Conservation (phyloP, 2,329 filamentous ascomycete genomes). For the Botryosphaeria agaves region DNA sequence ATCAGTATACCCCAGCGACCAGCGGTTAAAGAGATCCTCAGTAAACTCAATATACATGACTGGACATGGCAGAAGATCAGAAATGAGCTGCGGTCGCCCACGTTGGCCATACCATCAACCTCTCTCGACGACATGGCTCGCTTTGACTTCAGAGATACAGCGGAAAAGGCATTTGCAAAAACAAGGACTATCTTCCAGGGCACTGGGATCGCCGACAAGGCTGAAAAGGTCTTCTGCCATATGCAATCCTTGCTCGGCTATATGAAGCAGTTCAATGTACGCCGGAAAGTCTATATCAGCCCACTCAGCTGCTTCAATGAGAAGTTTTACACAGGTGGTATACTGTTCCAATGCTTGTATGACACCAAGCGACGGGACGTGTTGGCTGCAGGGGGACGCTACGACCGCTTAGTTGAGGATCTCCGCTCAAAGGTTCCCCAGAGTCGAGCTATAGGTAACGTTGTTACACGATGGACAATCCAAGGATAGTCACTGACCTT, state of each 20-base stretch:
- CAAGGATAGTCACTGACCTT: conserved; percentile 28
- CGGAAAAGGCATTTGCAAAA: conserved; percentile 56
- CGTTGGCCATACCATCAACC: conserved; percentile 70
- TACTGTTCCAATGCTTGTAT: conserved; percentile 81
- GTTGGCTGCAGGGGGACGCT: conserved; percentile 83
- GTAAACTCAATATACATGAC: conserved; percentile 68
- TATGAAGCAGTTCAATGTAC: conserved; percentile 55
- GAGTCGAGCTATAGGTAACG: too few relatives aligned
- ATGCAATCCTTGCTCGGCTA: conserved; percentile 64
- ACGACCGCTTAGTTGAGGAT: conserved; percentile 76
- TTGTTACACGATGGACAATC: too few relatives aligned
- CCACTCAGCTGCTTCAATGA: conserved; percentile 82
- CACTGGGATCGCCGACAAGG: conserved; percentile 32
- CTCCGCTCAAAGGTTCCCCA: conserved; percentile 61
- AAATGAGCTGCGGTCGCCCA: conserved; percentile 62
- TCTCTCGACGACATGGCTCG: conserved; percentile 77
- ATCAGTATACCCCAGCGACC: conserved; percentile 52
- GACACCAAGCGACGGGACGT: conserved; percentile 69
- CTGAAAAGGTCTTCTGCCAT: conserved; percentile 49
- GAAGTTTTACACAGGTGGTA: conserved; percentile 69
- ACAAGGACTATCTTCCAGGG: conserved; percentile 36
- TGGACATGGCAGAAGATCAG: conserved; percentile 72
- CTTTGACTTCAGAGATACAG: conserved; percentile 74
- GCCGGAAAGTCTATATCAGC: conserved; percentile 64
- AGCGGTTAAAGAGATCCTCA: conserved; percentile 65